Percentiles rank a stretch among this genome's conserved stretches.
phyloP scores from a whole-genome alignment of 1,284 basidiomycete genomes.

The Leccinum griseonigrum region DNA sequence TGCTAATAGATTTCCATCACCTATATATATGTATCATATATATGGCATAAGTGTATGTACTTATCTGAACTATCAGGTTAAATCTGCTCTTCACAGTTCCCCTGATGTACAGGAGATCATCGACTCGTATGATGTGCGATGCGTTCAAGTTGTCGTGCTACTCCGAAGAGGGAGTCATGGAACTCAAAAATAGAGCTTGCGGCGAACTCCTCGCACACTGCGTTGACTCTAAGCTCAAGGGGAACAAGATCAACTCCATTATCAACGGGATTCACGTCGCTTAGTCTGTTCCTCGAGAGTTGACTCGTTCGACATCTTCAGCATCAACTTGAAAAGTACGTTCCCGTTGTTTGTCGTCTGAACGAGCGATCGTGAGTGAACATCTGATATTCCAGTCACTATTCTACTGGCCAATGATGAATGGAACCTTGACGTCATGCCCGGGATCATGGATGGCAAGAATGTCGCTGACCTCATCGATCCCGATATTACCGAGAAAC shows the following conservation, averaged over 20 bases:
- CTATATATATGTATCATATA: too few relatives aligned
- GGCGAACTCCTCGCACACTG: constrained; percentile 90
- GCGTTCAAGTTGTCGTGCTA: constrained; percentile 85
- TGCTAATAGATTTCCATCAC: too few relatives aligned
- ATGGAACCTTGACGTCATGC: constrained; percentile 96
- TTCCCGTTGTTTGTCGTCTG: neutral
- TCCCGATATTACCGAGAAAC: constrained; percentile 95
- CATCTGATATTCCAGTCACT: constrained; percentile 58
- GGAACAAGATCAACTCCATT: constrained; percentile 88
- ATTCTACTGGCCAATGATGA: constrained; percentile 84
- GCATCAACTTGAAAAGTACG: constrained; percentile 84
- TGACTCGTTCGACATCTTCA: constrained; percentile 83
- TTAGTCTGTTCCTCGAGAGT: constrained; percentile 79
- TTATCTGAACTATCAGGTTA: too few relatives aligned
- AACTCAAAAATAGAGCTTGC: constrained; percentile 89
- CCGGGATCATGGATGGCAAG: constrained; percentile 98
- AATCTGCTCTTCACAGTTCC: too few relatives aligned
- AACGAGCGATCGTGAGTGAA: neutral
- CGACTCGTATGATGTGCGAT: constrained; percentile 64
- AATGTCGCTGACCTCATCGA: constrained; percentile 99
- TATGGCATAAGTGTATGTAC: too few relatives aligned
- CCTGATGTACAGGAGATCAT: constrained; percentile 74
- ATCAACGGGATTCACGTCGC: constrained; percentile 95
- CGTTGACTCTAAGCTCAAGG: constrained; percentile 86
- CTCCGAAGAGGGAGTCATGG: constrained; percentile 95